These are phyloP conservation scores for Amanita phalloides DNA, from an alignment of 768 basidiomycete species.

Conservation along the genomic window DNA sequence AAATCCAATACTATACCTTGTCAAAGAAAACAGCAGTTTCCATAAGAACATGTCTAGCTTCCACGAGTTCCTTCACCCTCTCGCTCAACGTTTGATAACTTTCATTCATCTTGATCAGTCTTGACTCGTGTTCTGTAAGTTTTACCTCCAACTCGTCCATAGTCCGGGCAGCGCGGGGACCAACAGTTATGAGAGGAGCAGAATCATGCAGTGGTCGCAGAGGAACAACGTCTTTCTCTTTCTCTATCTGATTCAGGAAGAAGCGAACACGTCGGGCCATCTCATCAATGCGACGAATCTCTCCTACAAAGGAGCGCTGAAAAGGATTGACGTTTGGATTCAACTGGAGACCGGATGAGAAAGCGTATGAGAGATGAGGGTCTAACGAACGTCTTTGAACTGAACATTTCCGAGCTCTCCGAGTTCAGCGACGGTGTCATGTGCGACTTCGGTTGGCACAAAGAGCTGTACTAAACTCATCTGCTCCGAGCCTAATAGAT, in stretches of 20 bases:
- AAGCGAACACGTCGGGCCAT: conserved; percentile 93
- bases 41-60: conserved; percentile 87
- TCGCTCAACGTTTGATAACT: conserved; percentile 85
- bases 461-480: conserved; percentile 98
- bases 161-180: conserved; percentile 86
- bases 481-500: conserved; percentile 73
- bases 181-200: conserved; percentile 77
- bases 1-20: conserved; percentile 35
- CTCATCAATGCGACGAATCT: conserved; percentile 91
- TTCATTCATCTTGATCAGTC: conserved; percentile 84
- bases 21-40: conserved; percentile 98
- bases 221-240: conserved; percentile 74
- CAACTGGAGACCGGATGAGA: conserved; percentile 38
- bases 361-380: background rate
- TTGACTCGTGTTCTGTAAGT: conserved; percentile 75
- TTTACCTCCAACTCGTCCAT: conserved; percentile 90
- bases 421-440: conserved; percentile 91
- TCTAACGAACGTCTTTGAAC: conserved; percentile 79
- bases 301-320: conserved; percentile 95
- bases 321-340: conserved; percentile 95
- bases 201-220: conserved; percentile 83
- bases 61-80: conserved; percentile 76
- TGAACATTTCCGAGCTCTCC: conserved; percentile 94
- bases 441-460: conserved; percentile 94
- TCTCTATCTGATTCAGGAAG: conserved; percentile 76